Evolutionary conservation across 352 stramenopile genomes (phyloP), one percentile per base, ranked within the genome.

Genomic region (Phytophthora boehmeriae): DNA sequence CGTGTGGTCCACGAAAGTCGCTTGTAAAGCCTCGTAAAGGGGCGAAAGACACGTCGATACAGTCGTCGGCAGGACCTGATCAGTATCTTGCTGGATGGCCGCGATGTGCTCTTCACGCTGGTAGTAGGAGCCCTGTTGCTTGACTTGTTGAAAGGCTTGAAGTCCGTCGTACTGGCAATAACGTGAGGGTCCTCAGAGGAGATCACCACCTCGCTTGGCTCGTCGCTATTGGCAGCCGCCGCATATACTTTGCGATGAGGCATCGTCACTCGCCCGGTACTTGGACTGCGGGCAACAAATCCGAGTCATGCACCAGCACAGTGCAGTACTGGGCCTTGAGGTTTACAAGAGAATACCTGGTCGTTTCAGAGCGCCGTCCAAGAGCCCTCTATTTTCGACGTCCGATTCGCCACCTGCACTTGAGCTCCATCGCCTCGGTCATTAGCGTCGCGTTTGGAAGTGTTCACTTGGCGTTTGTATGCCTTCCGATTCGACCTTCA

Each of bases 221-320:
- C 38, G 13, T n/a, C 34, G 19, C 53, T 49, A 23, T 54, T 52
- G 14, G 13, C n/a, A 38, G 25, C 25, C 25, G 25, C 47, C 32
- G 56, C 63, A 35, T 66, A 71, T 30, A 71, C 63, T 66, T 71
- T 71, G 43, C 22, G 49, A 41, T 53, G 63, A 14, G 63, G 49
- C 63, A 71, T 71, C 34, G 36, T 45, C 19, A 49, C 8, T 25
- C 8, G 14, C 25, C 25, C 25, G 25, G 25, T 30, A 30, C 25
- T 30, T 30, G 25, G 25, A 30, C 35, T 17, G 35, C 34, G 14
- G n/a, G 22, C n/a, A 22, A 4, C n/a, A 20, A n/a, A 2, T 39
- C 10, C 14, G 9, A n/a, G n/a, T 16, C 38, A 44, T 44, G 13
- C 2, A 44, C 4, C 38, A 44, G n/a, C 38, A 44, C 38, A 44